A percentile compares a stretch with the other conserved stretches of the same genome.
Evolutionary conservation across 345 rosid species (phyloP).

Genomic region (Populus deltoides): DNA sequence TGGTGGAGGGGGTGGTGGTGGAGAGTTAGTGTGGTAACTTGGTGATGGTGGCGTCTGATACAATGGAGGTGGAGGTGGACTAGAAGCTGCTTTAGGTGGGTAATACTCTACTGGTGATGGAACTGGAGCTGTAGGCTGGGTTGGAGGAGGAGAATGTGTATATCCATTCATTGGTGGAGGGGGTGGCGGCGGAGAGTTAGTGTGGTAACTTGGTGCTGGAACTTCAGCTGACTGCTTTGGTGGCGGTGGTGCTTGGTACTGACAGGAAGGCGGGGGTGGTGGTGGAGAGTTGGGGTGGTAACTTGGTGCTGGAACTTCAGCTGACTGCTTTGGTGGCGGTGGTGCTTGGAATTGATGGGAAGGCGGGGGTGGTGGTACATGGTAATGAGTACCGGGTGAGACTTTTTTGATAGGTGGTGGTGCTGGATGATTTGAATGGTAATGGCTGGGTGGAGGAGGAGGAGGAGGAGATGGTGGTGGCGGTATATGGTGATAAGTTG

Average conservation of each 20-base stretch:
- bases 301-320: conserved; percentile 18
- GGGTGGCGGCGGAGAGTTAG: too few relatives aligned
- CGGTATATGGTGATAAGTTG: conserved; percentile 3
- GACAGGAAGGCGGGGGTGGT: conserved; percentile 13
- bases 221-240: neutral
- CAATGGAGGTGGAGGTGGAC: too few relatives aligned
- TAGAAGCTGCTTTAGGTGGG: too few relatives aligned
- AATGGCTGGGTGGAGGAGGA: conserved; percentile 18
- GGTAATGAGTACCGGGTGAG: conserved; percentile 35
- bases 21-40: too few relatives aligned
- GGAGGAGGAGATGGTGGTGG: conserved; percentile 9
- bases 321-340: conserved; percentile 27
- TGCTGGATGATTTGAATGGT: conserved; percentile 28
- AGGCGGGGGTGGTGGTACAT: conserved; percentile 24
- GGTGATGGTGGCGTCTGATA: too few relatives aligned
- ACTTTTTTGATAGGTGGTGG: conserved; percentile 43
- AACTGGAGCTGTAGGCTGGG: neutral
- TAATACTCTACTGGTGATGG: too few relatives aligned
- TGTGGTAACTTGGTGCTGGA: too few relatives aligned
- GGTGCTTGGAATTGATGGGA: conserved; percentile 24
- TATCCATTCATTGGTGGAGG: conserved; percentile 12
- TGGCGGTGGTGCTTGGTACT: conserved; percentile 15
- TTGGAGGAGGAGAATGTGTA: neutral
- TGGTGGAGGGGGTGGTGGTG: neutral
- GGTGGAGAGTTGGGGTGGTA: neutral